A percentile compares a stretch with the other conserved stretches of the same genome.
phyloP scores from a whole-genome alignment of 2,329 filamentous ascomycete species.

The Diaporthe sp. region DNA sequence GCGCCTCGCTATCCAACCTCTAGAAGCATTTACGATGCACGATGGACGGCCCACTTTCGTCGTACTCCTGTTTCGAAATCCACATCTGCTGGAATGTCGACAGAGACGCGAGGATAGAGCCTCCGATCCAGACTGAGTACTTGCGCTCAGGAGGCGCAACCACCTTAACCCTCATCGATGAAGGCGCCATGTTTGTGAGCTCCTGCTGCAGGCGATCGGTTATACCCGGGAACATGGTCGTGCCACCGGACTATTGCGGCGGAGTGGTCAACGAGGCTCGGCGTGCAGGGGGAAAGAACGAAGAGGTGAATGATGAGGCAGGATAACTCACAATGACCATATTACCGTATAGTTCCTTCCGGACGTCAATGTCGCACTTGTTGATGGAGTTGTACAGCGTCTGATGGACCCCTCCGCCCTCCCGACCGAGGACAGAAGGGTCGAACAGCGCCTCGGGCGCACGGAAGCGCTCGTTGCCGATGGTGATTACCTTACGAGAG shows the following conservation, averaged over 20 bases:
- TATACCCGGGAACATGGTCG: conserved; percentile 99
- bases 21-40: conserved; percentile 99
- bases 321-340: conserved; percentile 93
- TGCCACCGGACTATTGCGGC: conserved; percentile 93
- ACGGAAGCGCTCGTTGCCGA: conserved; percentile 99
- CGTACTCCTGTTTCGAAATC: conserved; percentile 99
- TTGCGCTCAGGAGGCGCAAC: conserved; percentile 99
- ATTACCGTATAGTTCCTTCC: conserved; percentile 99
- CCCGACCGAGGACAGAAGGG: conserved; percentile 97
- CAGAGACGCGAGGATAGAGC: conserved; percentile 98
- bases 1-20: too few relatives aligned
- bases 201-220: conserved; percentile 99
- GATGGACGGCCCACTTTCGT: conserved; percentile 99
- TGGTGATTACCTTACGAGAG: conserved; percentile 84
- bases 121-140: conserved; percentile 99
- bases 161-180: conserved; percentile 99
- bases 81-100: conserved; percentile 99
- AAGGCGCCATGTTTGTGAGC: conserved; percentile 98
- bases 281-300: too few relatives aligned
- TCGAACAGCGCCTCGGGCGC: conserved; percentile 99
- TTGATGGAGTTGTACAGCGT: conserved; percentile 99
- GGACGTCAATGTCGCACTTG: conserved; percentile 99
- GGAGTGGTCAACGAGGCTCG: conserved; percentile 47
- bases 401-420: conserved; percentile 98
- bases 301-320: neutral